Percentiles rank a stretch among this genome's conserved stretches.
These are phyloP conservation scores for Fusarium torreyae DNA, from an alignment of 2,329 filamentous ascomycete genomes.

Conservation along the genomic window DNA sequence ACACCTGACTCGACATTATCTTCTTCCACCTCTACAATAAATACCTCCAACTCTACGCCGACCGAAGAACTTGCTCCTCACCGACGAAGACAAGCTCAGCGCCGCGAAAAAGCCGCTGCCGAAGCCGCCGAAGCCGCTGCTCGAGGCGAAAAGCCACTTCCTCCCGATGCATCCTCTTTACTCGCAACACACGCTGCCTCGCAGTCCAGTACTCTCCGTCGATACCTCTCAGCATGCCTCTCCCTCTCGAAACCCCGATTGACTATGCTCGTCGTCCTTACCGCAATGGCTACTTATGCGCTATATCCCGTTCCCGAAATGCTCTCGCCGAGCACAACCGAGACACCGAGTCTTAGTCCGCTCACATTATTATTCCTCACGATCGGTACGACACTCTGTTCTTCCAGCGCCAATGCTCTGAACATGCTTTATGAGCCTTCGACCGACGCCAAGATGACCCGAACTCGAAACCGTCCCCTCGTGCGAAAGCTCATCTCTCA, in stretches of 20 bases:
- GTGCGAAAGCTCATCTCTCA: constrained; percentile 84
- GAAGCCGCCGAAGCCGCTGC: constrained; percentile 41
- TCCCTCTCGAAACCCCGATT: constrained; percentile 96
- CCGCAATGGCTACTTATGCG: constrained; percentile 91
- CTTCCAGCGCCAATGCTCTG: constrained; percentile 91
- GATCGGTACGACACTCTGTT: constrained; percentile 87
- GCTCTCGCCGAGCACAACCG: constrained; percentile 75
- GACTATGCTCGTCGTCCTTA: constrained; percentile 90
- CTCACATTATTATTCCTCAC: constrained; percentile 95
- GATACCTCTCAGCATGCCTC: constrained; percentile 84
- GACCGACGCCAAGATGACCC: constrained; percentile 92
- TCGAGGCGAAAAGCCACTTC: constrained; percentile 53
- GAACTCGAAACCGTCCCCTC: constrained; percentile 91
- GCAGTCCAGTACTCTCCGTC: constrained; percentile 69
- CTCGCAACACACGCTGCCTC: constrained; percentile 67
- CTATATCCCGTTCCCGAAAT: constrained; percentile 93
- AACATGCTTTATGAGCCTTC: constrained; percentile 97
- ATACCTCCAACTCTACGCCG: constrained; percentile 43
- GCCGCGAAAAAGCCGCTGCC: constrained; percentile 45
- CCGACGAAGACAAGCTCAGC: constrained; percentile 54
- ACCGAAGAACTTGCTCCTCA: constrained; percentile 53
- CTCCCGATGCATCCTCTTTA: constrained; percentile 68
- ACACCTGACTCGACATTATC: constrained; percentile 37
- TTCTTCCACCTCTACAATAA: constrained; percentile 33
- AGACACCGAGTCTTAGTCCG: constrained; percentile 87